Conservation (phyloP, 1,139 yeast genomes). For the Kodamaea alishanica region DNA sequence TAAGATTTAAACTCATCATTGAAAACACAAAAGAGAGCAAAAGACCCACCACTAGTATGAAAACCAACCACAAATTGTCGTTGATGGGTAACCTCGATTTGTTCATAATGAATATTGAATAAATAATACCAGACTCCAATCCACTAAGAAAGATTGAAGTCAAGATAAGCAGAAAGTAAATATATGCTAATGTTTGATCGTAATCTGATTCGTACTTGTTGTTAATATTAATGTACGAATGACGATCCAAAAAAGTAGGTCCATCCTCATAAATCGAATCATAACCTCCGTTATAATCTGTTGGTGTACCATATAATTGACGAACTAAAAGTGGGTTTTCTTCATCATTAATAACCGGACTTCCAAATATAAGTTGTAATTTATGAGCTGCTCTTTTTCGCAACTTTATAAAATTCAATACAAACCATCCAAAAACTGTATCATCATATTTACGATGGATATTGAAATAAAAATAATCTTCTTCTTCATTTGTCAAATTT, state of each 20-base stretch:
- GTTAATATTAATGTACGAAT: slow-evolving; percentile 16
- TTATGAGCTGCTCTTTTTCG: slow-evolving; percentile 13
- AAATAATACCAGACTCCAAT: slow-evolving; percentile 43
- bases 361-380: slow-evolving; percentile 4
- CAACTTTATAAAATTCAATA: slow-evolving; percentile 18
- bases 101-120: slow-evolving; percentile 27
- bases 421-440: slow-evolving; percentile 14
- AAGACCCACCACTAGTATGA: slow-evolving; percentile 33
- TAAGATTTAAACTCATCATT: slow-evolving; percentile 31
- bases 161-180: slow-evolving; percentile 36
- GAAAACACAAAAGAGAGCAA: slow-evolving; percentile 33
- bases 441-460: slow-evolving; percentile 16
- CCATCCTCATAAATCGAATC: slow-evolving; percentile 36
- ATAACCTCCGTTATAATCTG: slow-evolving; percentile 14
- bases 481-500: slow-evolving; percentile 9
- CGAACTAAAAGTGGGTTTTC: neutral
- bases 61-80: slow-evolving; percentile 33
- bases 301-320: neutral
- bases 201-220: slow-evolving; percentile 30
- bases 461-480: slow-evolving; percentile 20
- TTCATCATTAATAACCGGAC: slow-evolving; percentile 1
- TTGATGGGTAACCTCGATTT: slow-evolving; percentile 22
- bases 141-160: slow-evolving; percentile 39
- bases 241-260: slow-evolving; percentile 15
- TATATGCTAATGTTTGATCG: slow-evolving; percentile 35